Evolutionary conservation across 2,329 filamentous ascomycete genomes (phyloP).

Genomic region (Sclerotinia glacialis): DNA sequence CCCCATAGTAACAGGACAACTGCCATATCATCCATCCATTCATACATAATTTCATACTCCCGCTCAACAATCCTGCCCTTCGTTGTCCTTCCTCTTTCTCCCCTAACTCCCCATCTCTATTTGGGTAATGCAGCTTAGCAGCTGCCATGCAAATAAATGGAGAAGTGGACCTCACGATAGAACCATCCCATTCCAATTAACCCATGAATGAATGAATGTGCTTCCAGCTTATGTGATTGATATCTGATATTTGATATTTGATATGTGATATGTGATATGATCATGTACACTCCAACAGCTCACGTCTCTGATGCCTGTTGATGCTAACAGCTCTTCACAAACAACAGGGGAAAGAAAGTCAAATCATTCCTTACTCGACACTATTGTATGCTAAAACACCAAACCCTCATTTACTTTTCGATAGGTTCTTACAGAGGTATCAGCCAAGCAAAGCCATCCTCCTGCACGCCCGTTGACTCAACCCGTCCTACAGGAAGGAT

Average conservation of each 20-base stretch:
- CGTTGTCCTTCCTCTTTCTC: not conserved
- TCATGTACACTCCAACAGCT: not conserved
- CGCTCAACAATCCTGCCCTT: not conserved
- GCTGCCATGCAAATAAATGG: not conserved
- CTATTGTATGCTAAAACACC: not conserved
- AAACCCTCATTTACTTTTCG: not conserved
- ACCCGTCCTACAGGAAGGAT: slow-evolving; percentile 1
- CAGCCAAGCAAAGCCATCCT: slow-evolving; percentile 8
- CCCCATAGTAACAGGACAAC: not conserved
- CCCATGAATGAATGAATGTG: not conserved
- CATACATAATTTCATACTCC: too few relatives aligned
- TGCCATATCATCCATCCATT: not conserved
- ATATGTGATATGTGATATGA: not conserved
- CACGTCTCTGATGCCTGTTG: not conserved
- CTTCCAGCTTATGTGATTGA: not conserved
- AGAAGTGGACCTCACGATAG: not conserved
- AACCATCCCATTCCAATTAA: not conserved
- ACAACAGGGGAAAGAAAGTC: not conserved
- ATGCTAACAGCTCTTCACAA: not conserved
- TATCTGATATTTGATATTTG: too few relatives aligned
- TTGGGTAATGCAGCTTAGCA: not conserved
- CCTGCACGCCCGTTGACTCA: slow-evolving; percentile 10
- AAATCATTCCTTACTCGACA: not conserved
- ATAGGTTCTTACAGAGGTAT: not conserved
- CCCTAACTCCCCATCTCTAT: not conserved